Percentiles rank a stretch among this genome's conserved stretches.
Conservation (phyloP, 2,329 filamentous ascomycete species). For the Cadophora malorum region DNA sequence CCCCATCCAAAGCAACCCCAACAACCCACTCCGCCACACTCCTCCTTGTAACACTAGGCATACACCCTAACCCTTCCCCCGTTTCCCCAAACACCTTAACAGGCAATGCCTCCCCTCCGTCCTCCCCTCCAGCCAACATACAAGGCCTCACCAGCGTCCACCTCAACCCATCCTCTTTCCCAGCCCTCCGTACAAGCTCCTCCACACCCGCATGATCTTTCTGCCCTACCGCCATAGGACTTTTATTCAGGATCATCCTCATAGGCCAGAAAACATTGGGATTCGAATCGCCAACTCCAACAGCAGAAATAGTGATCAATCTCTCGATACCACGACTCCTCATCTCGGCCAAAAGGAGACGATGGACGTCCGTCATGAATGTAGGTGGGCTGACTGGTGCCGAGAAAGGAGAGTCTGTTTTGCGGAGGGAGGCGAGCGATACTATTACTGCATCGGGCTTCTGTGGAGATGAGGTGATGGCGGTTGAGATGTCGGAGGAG, state of each 20-base stretch:
- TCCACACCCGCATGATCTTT: constrained; percentile 53
- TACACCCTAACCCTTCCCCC: constrained; percentile 29
- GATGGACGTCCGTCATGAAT: constrained; percentile 54
- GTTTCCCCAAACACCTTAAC: constrained; percentile 39
- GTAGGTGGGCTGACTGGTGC: constrained; percentile 50
- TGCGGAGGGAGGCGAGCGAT: constrained; percentile 55
- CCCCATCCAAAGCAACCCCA: constrained; percentile 48
- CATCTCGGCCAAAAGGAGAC: constrained; percentile 49
- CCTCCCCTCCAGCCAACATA: constrained; percentile 29
- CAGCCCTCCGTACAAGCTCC: constrained; percentile 20
- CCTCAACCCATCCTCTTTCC: constrained; percentile 19
- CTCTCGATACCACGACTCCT: constrained; percentile 47
- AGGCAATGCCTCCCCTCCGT: constrained; percentile 26
- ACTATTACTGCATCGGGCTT: constrained; percentile 51
- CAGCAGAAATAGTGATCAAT: constrained; percentile 57
- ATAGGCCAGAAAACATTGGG: constrained; percentile 50
- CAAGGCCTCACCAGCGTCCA: constrained; percentile 33
- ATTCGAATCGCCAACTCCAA: constrained; percentile 56
- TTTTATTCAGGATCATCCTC: constrained; percentile 53
- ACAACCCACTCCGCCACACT: constrained; percentile 54
- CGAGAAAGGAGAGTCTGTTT: constrained; percentile 55
- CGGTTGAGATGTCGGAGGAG: constrained; percentile 46
- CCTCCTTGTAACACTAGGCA: constrained; percentile 28
- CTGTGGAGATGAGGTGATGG: constrained; percentile 42
- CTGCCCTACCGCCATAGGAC: constrained; percentile 49